Base-by-base conservation (phyloP, 306 rosid species). In the Begonia masoniana region DNA sequence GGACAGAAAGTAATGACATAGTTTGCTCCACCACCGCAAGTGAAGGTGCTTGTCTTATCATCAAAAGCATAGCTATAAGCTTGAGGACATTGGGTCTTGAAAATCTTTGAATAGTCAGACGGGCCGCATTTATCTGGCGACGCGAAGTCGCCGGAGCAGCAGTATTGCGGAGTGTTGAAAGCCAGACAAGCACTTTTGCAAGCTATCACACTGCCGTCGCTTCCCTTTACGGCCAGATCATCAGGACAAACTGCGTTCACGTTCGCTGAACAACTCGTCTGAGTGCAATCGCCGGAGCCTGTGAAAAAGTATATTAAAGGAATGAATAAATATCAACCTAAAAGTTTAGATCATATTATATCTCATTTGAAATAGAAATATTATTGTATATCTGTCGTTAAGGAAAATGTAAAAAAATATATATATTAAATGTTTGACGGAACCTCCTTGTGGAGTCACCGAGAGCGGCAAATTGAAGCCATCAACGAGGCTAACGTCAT, bases 161-260 rank as follows among this genome's bases (percentile, higher is more conserved):
- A 87, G 46, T 69, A 86, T 5, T 75, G 12, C 3, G 78, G 76
- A 21, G 16, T 13, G 1, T 61, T 59, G 4, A 82, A 67, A 42
- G 69, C 83, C 70, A 55, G 1, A 5, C 95, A 82, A 9, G 85
- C 93, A 48, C 95, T 86, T 76, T 80, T 77, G 63, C 95, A 86
- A 2, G 70, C 83, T 0, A 82, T 26, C 6, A 80, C 88, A 0
- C 0, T 46, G 1, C 85, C 93, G 21, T 23, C 64, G 0, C 57
- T 13, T 0, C 50, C 75, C 47, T 21, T 74, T 55, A 71, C 12
- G 6, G 75, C 75, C 12, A 82, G 48, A 0, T 68, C 67, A 0
- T 54, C 2, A 0, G 83, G 87, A 23, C 92, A 82, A 12, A 35
- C 76, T 0, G 4, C 0, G 16, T 82, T 78, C 13, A 82, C 71